These are phyloP conservation scores for Trichosanthes cucumerina DNA, from an alignment of 306 rosid species.

Conservation along the genomic window DNA sequence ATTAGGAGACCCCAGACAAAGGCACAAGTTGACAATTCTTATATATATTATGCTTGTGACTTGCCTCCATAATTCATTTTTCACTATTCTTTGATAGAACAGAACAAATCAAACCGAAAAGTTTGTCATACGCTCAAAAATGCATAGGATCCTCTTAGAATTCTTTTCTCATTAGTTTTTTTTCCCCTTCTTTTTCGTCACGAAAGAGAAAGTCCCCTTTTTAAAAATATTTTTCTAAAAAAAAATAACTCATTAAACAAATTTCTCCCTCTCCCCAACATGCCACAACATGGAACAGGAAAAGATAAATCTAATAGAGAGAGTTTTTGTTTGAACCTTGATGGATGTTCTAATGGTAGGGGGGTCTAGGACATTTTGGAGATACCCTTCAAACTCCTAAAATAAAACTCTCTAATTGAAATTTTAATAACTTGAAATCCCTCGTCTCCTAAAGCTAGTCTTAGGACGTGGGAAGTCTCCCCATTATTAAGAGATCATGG, in stretches of 20 bases:
- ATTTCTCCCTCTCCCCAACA: background rate
- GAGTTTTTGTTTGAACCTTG: background rate
- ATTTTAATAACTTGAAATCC: background rate
- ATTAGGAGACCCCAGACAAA: slow-evolving; percentile 9
- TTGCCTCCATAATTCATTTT: background rate
- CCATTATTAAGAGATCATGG: background rate
- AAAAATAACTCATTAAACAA: background rate
- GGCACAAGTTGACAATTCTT: background rate
- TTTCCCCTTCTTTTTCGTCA: background rate
- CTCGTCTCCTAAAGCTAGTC: background rate
- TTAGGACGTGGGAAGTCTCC: background rate
- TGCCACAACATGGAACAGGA: background rate
- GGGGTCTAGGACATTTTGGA: background rate
- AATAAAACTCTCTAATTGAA: background rate
- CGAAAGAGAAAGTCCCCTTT: background rate
- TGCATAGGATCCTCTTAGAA: background rate
- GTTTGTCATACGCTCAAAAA: background rate
- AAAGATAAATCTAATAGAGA: background rate
- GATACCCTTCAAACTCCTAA: background rate
- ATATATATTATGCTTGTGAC: background rate
- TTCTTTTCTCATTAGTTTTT: background rate
- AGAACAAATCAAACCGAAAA: background rate
- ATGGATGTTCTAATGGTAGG: background rate
- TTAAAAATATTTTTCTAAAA: background rate
- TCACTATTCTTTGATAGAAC: background rate